Conservation (phyloP, 495 filamentous ascomycete genomes). For the Extremus antarcticus region DNA sequence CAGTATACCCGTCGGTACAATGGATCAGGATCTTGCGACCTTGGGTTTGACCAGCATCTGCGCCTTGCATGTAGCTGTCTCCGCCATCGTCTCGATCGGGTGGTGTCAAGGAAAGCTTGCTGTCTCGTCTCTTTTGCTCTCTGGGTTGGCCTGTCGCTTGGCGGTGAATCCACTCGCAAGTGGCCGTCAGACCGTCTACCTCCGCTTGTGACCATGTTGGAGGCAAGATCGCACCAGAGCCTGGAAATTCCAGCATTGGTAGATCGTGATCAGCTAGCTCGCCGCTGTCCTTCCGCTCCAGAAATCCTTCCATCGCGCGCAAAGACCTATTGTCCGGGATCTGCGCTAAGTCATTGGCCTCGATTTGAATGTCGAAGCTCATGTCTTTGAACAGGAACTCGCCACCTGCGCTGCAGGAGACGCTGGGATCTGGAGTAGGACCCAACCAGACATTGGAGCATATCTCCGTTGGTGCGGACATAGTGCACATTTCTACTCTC, state of each 20-base stretch:
- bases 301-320: conserved; percentile 47
- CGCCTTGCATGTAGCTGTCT: conserved; percentile 37
- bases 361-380: conserved; percentile 66
- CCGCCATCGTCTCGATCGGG: conserved; percentile 43
- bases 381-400: conserved; percentile 21
- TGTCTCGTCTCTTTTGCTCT: conserved; percentile 8
- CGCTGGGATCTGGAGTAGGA: conserved; percentile 62
- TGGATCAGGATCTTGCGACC: conserved; percentile 68
- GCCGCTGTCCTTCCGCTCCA: conserved; percentile 25
- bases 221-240: conserved; percentile 77
- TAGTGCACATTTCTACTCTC: conserved; percentile 79
- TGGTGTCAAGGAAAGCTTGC: conserved; percentile 14
- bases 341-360: conserved; percentile 72
- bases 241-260: conserved; percentile 73
- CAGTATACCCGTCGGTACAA: conserved; percentile 92
- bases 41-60: conserved; percentile 21
- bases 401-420: conserved; percentile 16
- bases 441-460: conserved; percentile 83
- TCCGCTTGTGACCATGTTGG: conserved; percentile 70
- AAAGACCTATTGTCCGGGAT: conserved; percentile 46
- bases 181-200: conserved; percentile 70
- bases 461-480: conserved; percentile 85
- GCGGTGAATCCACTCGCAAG: conserved; percentile 80
- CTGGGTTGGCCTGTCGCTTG: conserved; percentile 46
- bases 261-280: conserved; percentile 34